These are phyloP conservation scores for Aegilops sharonensis DNA, from an alignment of 176 grass and related monocot genomes.

Conservation along the genomic window DNA sequence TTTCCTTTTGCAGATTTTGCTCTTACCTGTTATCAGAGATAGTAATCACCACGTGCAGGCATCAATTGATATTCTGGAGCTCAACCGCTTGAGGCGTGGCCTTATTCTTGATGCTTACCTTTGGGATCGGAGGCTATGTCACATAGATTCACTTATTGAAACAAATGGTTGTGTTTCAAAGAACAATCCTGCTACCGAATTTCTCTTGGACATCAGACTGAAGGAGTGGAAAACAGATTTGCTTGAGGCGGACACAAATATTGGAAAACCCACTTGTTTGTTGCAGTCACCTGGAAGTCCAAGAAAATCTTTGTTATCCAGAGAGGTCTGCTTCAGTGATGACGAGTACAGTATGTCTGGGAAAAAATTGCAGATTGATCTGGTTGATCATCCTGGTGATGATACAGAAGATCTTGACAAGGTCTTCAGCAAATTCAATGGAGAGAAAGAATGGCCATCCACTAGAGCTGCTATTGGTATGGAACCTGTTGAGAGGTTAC, in stretches of 20 bases:
- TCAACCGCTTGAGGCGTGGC: slow-evolving; percentile 78
- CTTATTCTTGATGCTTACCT: slow-evolving; percentile 80
- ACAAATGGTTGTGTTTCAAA: slow-evolving; percentile 45
- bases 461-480: slow-evolving; percentile 18
- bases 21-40: slow-evolving; percentile 67
- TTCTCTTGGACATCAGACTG: slow-evolving; percentile 30
- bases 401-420: slow-evolving; percentile 49
- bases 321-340: slow-evolving; percentile 41
- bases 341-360: slow-evolving; percentile 40
- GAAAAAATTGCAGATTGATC: slow-evolving; percentile 40
- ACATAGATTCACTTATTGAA: slow-evolving; percentile 66
- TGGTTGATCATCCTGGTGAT: slow-evolving; percentile 34
- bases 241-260: slow-evolving; percentile 25
- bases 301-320: slow-evolving; percentile 54
- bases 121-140: slow-evolving; percentile 71
- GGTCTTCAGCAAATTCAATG: slow-evolving; percentile 36
- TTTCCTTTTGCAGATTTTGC: slow-evolving; percentile 57
- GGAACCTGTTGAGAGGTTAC: slow-evolving; percentile 48
- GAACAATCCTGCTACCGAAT: slow-evolving; percentile 32
- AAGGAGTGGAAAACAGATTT: slow-evolving; percentile 47
- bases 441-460: slow-evolving; percentile 11
- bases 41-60: slow-evolving; percentile 40
- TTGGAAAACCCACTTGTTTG: slow-evolving; percentile 29
- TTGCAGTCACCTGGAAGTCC: slow-evolving; percentile 37
- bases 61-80: slow-evolving; percentile 81